Base-by-base conservation (phyloP, 1,284 basidiomycete species). In the Meripilus lineatus region DNA sequence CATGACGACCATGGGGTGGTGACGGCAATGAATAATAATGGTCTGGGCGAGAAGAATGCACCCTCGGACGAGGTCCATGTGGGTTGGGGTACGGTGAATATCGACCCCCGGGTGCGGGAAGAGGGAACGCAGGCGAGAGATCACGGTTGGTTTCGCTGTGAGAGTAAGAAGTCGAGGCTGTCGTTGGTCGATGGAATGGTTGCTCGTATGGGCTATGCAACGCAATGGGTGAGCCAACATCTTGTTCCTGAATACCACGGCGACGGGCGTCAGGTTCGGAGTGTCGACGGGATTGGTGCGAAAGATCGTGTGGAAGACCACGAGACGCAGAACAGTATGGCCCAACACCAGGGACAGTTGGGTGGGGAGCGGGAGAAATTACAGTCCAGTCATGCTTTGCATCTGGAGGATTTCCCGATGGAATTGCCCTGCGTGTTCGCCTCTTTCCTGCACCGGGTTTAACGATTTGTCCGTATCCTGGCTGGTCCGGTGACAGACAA, bases 401-500 rank as follows among this genome's bases (percentile, higher is more conserved):
- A 25, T 47, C 55, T 35, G 52, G 44, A 22, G 56, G 47, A 37
- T 40, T 51, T 41, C 54, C 51, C 17, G 51, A 46, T 28, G 61
- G 63, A 49, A 65, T 59, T 44, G 52, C 67, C 44, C 81, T 74
- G 24, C 84, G 74, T 14, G 75, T 64, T 42, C 83, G 73, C 38
- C 85, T 75, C 49, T 83, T 75, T 22, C 75, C 75, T n/a, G 74
- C 69, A 18, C 75, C 71, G 33, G 69, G 74, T 37, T 80, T 74
- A 15, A 89, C 75, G 35, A 89, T 79, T 56, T 89, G 86, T 17
- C 88, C 87, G 62, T 81, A 90, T 13, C 86, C 87, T 32, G 86
- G 77, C 53, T 89, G 86, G 62, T 88, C 87, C 43, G 87, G 86
- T 2, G 86, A 78, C 38, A 90, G 67, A 59, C 86, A 90, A 21